Percentiles rank a stretch among this genome's conserved stretches.
These are phyloP conservation scores for Balakata baccata DNA, from an alignment of 345 rosid genomes.

Conservation along the genomic window DNA sequence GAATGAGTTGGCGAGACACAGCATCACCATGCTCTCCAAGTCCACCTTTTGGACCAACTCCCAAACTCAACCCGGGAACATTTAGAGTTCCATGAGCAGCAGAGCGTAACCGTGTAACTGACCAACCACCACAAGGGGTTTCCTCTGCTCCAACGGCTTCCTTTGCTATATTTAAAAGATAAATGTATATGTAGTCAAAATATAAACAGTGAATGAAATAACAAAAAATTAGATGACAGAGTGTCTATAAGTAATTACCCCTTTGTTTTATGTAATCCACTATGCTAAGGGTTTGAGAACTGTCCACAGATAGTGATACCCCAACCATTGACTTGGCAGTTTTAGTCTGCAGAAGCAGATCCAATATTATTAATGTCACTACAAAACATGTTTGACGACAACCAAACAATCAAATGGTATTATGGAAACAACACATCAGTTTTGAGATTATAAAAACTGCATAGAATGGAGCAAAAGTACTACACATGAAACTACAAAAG, in stretches of 20 bases:
- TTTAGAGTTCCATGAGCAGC: slow-evolving; percentile 93
- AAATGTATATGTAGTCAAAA: slow-evolving; percentile 2
- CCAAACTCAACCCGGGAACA: slow-evolving; percentile 73
- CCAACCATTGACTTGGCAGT: slow-evolving; percentile 87
- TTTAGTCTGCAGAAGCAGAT: slow-evolving; percentile 65
- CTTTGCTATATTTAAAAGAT: slow-evolving; percentile 50
- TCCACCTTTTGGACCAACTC: slow-evolving; percentile 92
- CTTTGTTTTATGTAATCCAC: slow-evolving; percentile 75
- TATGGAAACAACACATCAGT: background rate
- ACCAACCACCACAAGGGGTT: slow-evolving; percentile 92
- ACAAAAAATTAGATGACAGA: background rate
- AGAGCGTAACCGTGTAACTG: slow-evolving; percentile 82
- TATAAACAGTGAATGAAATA: slow-evolving; percentile 11
- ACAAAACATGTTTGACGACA: background rate
- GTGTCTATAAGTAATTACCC: slow-evolving; percentile 41
- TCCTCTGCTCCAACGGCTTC: slow-evolving; percentile 92
- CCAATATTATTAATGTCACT: slow-evolving; percentile 13
- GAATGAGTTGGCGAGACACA: slow-evolving; percentile 77
- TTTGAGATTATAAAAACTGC: background rate
- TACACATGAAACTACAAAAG: background rate
- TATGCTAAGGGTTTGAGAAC: slow-evolving; percentile 57
- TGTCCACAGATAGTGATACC: slow-evolving; percentile 61
- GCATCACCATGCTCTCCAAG: slow-evolving; percentile 98
- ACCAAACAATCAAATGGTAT: background rate
- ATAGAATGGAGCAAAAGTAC: background rate